Evolutionary conservation across 1,284 basidiomycete species (phyloP).

Genomic region (Cystobasidium sp.): DNA sequence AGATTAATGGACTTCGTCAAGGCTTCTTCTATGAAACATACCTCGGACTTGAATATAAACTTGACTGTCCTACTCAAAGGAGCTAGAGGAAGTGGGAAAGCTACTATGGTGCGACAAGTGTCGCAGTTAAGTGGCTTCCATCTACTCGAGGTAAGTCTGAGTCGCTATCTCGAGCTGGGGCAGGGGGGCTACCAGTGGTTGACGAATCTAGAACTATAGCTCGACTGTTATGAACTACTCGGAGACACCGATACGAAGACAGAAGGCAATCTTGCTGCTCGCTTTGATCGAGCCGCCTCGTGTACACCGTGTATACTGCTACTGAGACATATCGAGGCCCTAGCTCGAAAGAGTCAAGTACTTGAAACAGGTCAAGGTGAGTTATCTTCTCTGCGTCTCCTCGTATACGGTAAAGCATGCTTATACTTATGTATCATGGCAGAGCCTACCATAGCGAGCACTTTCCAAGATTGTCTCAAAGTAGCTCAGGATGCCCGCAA

Average conservation of each 20-base stretch:
- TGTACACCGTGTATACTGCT: conserved; percentile 87
- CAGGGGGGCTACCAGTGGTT: no score
- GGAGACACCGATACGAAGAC: conserved; percentile 81
- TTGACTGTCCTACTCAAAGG: conserved; percentile 75
- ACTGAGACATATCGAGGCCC: conserved; percentile 80
- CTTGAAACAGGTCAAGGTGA: conserved; percentile 71
- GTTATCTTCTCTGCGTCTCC: conserved; percentile 17
- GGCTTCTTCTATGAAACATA: conserved; percentile 65
- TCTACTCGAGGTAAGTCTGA: conserved; percentile 66
- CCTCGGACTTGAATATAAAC: conserved; percentile 66
- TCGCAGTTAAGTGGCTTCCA: conserved; percentile 74
- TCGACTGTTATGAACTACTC: conserved; percentile 83
- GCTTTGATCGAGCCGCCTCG: conserved; percentile 76
- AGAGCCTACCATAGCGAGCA: conserved; percentile 69
- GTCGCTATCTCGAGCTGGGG: conserved; percentile 57
- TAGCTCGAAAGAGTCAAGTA: conserved; percentile 72
- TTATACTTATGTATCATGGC: conserved; percentile 47
- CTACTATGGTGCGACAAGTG: conserved; percentile 63
- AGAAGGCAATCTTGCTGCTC: conserved; percentile 73
- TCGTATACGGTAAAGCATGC: not conserved
- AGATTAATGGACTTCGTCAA: conserved; percentile 56
- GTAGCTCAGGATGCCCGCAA: conserved; percentile 64
- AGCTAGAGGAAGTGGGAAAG: conserved; percentile 74
- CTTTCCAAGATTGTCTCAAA: conserved; percentile 70
- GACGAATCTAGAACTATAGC: conserved; percentile 58